Conservation (phyloP, 805 yeast species). For the Lipomyces starkeyi region DNA sequence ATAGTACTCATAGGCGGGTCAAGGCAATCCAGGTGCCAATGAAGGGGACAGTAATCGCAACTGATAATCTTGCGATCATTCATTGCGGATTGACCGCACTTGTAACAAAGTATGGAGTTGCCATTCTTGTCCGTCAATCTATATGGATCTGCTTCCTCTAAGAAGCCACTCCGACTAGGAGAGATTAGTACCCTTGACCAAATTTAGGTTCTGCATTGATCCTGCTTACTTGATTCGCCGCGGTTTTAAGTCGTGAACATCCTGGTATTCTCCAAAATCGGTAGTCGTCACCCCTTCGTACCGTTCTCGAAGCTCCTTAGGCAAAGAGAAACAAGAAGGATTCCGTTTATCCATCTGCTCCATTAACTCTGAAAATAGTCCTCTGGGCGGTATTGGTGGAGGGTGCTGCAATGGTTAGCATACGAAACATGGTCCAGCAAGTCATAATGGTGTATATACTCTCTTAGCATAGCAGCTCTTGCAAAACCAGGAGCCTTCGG, state of each 20-base stretch:
- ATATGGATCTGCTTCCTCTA: conserved; percentile 66
- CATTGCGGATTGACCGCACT: conserved; percentile 75
- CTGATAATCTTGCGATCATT: conserved; percentile 62
- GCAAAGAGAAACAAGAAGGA: conserved; percentile 71
- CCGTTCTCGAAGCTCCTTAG: conserved; percentile 67
- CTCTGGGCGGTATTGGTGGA: conserved; percentile 46
- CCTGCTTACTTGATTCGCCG: conserved; percentile 27
- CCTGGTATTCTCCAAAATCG: conserved; percentile 72
- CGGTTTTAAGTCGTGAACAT: conserved; percentile 42
- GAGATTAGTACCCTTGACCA: neutral
- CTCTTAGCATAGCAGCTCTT: conserved; percentile 66
- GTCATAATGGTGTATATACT: conserved; percentile 9
- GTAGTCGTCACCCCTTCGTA: conserved; percentile 76
- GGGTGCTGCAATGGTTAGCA: conserved; percentile 42
- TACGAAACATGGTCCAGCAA: neutral
- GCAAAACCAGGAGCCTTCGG: conserved; percentile 92
- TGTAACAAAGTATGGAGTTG: conserved; percentile 70
- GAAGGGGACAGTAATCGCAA: conserved; percentile 82
- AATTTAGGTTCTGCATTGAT: neutral
- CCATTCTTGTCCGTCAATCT: conserved; percentile 70
- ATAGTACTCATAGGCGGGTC: conserved; percentile 74
- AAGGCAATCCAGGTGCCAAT: conserved; percentile 91
- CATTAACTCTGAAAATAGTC: conserved; percentile 63
- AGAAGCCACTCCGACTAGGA: conserved; percentile 49
- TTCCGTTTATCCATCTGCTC: conserved; percentile 63